Evolutionary conservation across 768 basidiomycete species (phyloP).

Genomic region (Saitozyma sp.): DNA sequence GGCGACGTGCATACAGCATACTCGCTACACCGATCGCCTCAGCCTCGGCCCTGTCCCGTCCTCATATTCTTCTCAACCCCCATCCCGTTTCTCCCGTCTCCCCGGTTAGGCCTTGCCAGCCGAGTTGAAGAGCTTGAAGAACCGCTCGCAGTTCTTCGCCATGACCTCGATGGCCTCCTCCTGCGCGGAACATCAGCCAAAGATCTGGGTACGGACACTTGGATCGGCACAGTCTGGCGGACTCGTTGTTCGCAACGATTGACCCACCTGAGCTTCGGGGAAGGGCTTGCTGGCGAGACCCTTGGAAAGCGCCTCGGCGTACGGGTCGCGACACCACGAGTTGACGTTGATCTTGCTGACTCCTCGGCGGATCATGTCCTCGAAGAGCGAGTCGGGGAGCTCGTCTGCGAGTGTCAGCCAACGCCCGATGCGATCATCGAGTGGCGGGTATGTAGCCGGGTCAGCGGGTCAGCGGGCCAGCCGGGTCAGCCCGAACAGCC

Average conservation of each 20-base stretch:
- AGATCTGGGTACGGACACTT: too few relatives aligned
- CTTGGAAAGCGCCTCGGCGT: slow-evolving; percentile 29
- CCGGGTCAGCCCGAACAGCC: too few relatives aligned
- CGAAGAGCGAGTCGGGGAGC: slow-evolving; percentile 48
- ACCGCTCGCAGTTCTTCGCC: slow-evolving; percentile 41
- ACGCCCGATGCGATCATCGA: too few relatives aligned
- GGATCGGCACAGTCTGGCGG: too few relatives aligned
- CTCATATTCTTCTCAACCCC: too few relatives aligned
- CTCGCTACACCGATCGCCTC: too few relatives aligned
- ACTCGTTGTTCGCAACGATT: too few relatives aligned
- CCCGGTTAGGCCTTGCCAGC: slow-evolving; percentile 45
- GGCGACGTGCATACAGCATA: too few relatives aligned
- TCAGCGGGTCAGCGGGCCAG: too few relatives aligned
- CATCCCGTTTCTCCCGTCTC: too few relatives aligned
- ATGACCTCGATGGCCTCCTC: slow-evolving; percentile 47
- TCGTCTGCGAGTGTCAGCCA: slow-evolving; percentile 29
- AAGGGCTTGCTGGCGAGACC: slow-evolving; percentile 38
- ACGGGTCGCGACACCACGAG: slow-evolving; percentile 50
- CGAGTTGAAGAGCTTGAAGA: slow-evolving; percentile 46
- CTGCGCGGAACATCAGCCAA: neutral
- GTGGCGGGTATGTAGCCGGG: too few relatives aligned
- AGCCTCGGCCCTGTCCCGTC: too few relatives aligned
- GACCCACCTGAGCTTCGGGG: slow-evolving; percentile 36
- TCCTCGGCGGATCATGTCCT: slow-evolving; percentile 46
- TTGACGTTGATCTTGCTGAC: slow-evolving; percentile 53